Percentiles rank a stretch among this genome's conserved stretches.
Conservation (phyloP, 768 basidiomycete genomes). For the Lentinula raphanica region DNA sequence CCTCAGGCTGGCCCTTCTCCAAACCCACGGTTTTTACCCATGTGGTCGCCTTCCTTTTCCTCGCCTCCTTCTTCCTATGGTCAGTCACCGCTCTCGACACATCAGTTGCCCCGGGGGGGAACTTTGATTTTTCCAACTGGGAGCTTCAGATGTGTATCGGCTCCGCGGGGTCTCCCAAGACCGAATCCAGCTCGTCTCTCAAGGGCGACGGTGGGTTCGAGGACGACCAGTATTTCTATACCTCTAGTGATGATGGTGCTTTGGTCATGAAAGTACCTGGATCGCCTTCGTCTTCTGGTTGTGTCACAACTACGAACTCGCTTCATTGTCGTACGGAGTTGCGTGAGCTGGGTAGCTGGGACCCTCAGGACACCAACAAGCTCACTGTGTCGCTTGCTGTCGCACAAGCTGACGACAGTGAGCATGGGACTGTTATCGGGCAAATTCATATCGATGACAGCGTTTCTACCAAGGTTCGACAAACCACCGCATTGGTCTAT, state of each 20-base stretch:
- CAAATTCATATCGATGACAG: constrained; percentile 6
- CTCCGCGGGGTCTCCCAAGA: neutral
- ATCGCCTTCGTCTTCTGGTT: neutral
- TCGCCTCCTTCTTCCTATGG: neutral
- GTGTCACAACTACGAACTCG: constrained; percentile 2
- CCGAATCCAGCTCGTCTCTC: neutral
- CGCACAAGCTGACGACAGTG: neutral
- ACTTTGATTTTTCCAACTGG: constrained; percentile 6
- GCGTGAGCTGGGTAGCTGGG: constrained; percentile 1
- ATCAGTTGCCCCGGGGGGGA: neutral
- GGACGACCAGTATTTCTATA: neutral
- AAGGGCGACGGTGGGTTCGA: neutral
- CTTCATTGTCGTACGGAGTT: constrained; percentile 6
- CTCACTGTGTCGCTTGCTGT: neutral
- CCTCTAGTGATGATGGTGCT: constrained; percentile 3
- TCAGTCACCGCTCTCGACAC: neutral
- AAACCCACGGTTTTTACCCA: neutral
- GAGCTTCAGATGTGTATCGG: constrained; percentile 4
- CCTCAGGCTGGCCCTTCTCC: neutral
- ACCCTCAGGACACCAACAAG: neutral
- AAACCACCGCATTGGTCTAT: neutral
- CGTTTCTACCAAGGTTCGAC: neutral
- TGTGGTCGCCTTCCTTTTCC: neutral
- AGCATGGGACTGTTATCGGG: constrained; percentile 6
- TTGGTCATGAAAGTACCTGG: constrained; percentile 7